Evolutionary conservation across 257 asterid species (phyloP).

Genomic region (Euphrasia confusa): DNA sequence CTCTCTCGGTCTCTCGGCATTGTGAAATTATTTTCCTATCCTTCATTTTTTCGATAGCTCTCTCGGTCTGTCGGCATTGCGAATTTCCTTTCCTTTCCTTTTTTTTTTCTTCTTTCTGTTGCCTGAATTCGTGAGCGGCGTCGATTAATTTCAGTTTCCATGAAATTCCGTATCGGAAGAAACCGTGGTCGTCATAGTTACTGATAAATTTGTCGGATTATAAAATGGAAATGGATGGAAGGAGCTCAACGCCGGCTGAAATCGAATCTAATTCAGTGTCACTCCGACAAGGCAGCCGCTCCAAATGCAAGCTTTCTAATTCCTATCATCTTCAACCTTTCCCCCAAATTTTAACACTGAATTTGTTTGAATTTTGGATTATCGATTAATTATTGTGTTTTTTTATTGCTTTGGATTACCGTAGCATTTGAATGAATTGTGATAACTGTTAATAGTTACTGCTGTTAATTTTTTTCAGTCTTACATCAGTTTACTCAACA

Average conservation of each 20-base stretch:
- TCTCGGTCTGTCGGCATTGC: neutral
- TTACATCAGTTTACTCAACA: slow-evolving; percentile 64
- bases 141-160: slow-evolving; percentile 1
- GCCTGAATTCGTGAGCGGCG: neutral
- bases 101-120: neutral
- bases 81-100: neutral
- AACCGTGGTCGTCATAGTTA: neutral
- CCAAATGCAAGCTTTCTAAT: slow-evolving; percentile 24
- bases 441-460: neutral
- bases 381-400: neutral
- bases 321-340: neutral
- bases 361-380: neutral
- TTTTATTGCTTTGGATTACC: neutral
- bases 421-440: slow-evolving; percentile 1
- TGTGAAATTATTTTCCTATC: neutral
- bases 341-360: neutral
- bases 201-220: slow-evolving; percentile 15
- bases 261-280: slow-evolving; percentile 33
- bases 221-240: slow-evolving; percentile 41
- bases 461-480: slow-evolving; percentile 41
- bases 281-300: slow-evolving; percentile 26
- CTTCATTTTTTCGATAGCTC: neutral
- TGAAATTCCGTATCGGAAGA: slow-evolving; percentile 13
- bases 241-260: slow-evolving; percentile 24
- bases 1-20: neutral